These are phyloP conservation scores for Xylaria sp. DNA, from an alignment of 495 filamentous ascomycete genomes.

Conservation along the genomic window DNA sequence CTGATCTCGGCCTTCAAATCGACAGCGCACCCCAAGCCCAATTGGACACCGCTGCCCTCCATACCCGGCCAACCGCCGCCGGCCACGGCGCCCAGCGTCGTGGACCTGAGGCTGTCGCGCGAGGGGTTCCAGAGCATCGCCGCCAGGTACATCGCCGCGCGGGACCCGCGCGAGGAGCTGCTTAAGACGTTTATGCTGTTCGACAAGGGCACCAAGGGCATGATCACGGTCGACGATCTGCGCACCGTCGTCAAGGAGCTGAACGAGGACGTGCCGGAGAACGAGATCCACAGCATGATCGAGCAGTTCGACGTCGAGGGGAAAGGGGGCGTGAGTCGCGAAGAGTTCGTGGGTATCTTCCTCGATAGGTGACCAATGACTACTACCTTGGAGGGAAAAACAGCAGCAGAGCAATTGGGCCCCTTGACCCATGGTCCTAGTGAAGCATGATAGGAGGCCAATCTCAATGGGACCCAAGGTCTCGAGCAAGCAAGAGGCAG, in stretches of 20 bases:
- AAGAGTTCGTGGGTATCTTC: slow-evolving; percentile 76
- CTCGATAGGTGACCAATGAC: slow-evolving; percentile 39
- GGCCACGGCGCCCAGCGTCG: slow-evolving; percentile 32
- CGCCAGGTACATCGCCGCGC: slow-evolving; percentile 75
- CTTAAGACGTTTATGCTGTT: slow-evolving; percentile 90
- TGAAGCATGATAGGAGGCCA: background rate
- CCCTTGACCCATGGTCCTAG: background rate
- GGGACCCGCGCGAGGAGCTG: slow-evolving; percentile 92
- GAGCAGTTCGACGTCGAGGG: slow-evolving; percentile 98
- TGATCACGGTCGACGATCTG: slow-evolving; percentile 86
- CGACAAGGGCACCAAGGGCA: slow-evolving; percentile 74
- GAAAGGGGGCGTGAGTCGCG: slow-evolving; percentile 84
- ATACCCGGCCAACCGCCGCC: slow-evolving; percentile 49
- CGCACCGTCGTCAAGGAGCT: slow-evolving; percentile 87
- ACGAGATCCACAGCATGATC: slow-evolving; percentile 94
- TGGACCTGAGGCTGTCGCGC: slow-evolving; percentile 71
- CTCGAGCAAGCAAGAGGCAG: background rate
- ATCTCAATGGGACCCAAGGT: background rate
- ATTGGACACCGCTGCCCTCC: slow-evolving; percentile 52
- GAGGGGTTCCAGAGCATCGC: slow-evolving; percentile 80
- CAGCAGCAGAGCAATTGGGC: slow-evolving; percentile 3
- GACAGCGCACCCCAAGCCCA: slow-evolving; percentile 65
- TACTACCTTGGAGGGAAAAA: background rate
- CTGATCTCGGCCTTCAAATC: slow-evolving; percentile 76
- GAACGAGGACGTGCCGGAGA: slow-evolving; percentile 89